phyloP scores from a whole-genome alignment of 768 basidiomycete genomes.

The Leccinum rimulosum region DNA sequence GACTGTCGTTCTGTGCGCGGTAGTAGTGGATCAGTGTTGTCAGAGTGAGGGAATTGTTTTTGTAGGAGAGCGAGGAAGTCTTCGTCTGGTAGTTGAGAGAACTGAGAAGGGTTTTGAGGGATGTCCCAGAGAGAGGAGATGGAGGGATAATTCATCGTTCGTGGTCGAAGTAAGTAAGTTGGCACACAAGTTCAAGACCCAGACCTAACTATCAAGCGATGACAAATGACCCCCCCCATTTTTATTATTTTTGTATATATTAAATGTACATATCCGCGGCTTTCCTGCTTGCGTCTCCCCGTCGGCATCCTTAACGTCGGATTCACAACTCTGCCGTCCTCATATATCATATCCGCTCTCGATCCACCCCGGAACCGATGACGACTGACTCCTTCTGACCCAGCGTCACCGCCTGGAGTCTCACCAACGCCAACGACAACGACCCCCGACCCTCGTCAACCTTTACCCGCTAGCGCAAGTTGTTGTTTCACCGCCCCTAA shows the following conservation, averaged over 20 bases:
- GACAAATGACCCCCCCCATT: conserved; percentile 6
- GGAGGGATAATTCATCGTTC: conserved; percentile 37
- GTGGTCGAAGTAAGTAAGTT: not conserved
- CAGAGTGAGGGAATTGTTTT: conserved; percentile 60
- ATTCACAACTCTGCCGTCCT: not conserved
- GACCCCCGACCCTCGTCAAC: no score
- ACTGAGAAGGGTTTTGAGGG: conserved; percentile 48
- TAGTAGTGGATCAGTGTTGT: conserved; percentile 41
- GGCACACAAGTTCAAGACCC: not conserved
- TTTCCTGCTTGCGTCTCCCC: conserved; percentile 9
- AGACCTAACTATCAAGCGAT: not conserved
- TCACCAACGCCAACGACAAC: not conserved
- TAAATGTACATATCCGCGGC: conserved; percentile 9
- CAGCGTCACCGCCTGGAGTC: not conserved
- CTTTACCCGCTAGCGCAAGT: not conserved
- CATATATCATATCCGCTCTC: not conserved
- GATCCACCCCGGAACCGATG: not conserved
- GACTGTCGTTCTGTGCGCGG: conserved; percentile 41
- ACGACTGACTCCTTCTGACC: not conserved
- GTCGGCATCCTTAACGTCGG: conserved; percentile 6
- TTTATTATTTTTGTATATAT: conserved; percentile 8
- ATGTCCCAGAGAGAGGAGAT: conserved; percentile 66
- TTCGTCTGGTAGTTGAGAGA: conserved; percentile 67
- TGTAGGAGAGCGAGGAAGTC: conserved; percentile 76
- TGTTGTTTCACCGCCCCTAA: not conserved